Evolutionary conservation across 495 filamentous ascomycete species (phyloP).

Genomic region (Tuber indicum): DNA sequence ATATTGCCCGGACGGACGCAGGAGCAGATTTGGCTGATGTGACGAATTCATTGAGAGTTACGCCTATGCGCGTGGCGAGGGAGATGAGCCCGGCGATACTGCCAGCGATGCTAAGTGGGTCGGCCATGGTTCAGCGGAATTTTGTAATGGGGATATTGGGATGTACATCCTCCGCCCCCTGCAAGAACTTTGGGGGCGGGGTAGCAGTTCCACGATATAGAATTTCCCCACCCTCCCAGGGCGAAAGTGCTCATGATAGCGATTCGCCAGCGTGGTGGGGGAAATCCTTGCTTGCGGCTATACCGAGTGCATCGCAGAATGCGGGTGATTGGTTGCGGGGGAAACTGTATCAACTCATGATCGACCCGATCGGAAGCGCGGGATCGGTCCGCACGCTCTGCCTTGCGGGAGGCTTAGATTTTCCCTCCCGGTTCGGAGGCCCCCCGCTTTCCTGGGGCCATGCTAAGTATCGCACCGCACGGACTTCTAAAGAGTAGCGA

Average conservation of each 20-base stretch:
- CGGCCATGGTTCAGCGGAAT: not conserved
- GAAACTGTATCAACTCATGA: not conserved
- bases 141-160: not conserved
- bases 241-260: not conserved
- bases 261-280: not conserved
- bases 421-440: not conserved
- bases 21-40: not conserved
- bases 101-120: not conserved
- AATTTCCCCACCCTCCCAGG: not conserved
- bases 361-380: not conserved
- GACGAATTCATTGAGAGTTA: not conserved
- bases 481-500: not conserved
- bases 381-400: not conserved
- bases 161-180: not conserved
- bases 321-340: not conserved
- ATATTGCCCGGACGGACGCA: not conserved
- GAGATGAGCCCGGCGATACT: not conserved
- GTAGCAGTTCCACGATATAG: not conserved
- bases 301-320: not conserved
- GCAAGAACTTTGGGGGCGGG: not conserved
- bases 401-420: not conserved
- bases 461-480: no score
- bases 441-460: not conserved
- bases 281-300: not conserved
- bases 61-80: not conserved